Conservation (phyloP, 129 eudicot genomes). For the Centella asiatica region DNA sequence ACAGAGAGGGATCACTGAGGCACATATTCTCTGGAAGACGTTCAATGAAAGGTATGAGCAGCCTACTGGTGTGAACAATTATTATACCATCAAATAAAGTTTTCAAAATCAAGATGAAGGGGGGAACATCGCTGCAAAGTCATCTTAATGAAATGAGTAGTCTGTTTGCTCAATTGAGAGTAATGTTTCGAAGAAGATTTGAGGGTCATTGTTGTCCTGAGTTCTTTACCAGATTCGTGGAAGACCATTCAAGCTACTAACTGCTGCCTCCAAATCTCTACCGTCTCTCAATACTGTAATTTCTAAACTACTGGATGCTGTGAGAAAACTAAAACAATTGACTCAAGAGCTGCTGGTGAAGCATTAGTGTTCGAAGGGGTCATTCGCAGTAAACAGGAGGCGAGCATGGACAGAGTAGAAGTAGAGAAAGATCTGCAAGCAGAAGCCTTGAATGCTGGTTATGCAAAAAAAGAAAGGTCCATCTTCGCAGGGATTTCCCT, state of each 20-base stretch:
- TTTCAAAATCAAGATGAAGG: not conserved
- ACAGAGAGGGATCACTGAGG: too few relatives aligned
- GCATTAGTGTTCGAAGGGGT: not conserved
- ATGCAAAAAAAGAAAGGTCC: not conserved
- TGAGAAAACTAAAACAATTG: not conserved
- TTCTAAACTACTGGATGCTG: not conserved
- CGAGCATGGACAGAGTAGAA: not conserved
- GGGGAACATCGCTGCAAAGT: too few relatives aligned
- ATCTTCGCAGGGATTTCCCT: not conserved
- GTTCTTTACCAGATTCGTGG: not conserved
- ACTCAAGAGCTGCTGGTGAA: not conserved
- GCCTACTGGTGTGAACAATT: not conserved
- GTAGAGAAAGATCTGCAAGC: not conserved
- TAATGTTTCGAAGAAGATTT: not conserved
- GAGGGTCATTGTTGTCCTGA: not conserved
- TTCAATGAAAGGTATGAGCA: not conserved
- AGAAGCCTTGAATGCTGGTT: not conserved
- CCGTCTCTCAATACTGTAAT: not conserved
- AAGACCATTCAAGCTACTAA: too few relatives aligned
- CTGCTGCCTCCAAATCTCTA: not conserved
- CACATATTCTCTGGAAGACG: not conserved
- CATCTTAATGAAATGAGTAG: not conserved
- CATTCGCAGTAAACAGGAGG: not conserved
- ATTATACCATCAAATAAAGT: not conserved
- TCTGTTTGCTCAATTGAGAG: not conserved